Evolutionary conservation across 2,329 filamentous ascomycete genomes (phyloP).

Genomic region (Neoascochyta sp.): DNA sequence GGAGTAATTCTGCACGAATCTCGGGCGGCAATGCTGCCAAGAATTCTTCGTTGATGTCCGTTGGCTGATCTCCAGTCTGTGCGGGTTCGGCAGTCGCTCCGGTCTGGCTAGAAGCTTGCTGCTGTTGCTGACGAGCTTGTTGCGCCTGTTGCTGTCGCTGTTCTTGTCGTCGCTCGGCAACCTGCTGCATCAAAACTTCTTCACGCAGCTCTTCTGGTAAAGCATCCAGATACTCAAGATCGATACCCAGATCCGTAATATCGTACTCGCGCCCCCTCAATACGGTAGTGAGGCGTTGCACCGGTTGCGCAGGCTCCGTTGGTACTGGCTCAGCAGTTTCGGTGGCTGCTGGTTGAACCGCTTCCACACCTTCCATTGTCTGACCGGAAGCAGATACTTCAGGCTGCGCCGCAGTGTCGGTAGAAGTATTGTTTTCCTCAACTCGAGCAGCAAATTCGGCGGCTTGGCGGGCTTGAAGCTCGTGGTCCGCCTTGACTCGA

Average conservation of each 20-base stretch:
- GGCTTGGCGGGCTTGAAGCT: slow-evolving; percentile 32
- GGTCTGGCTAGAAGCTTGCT: slow-evolving; percentile 9
- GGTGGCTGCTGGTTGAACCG: slow-evolving; percentile 25
- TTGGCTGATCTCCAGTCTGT: slow-evolving; percentile 62
- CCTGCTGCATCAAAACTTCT: slow-evolving; percentile 89
- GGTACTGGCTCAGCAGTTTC: slow-evolving; percentile 12
- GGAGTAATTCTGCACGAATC: slow-evolving; percentile 82
- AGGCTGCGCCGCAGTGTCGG: slow-evolving; percentile 33
- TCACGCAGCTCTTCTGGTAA: slow-evolving; percentile 95
- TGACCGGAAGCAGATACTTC: slow-evolving; percentile 42
- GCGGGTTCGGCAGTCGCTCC: slow-evolving; percentile 37
- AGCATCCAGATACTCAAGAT: slow-evolving; percentile 91
- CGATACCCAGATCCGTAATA: slow-evolving; percentile 91
- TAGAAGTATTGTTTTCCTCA: slow-evolving; percentile 19
- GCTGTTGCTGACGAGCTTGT: slow-evolving; percentile 21
- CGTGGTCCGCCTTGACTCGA: slow-evolving; percentile 47
- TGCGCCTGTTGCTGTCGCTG: slow-evolving; percentile 44
- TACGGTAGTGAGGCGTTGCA: slow-evolving; percentile 68
- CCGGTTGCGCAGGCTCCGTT: slow-evolving; percentile 36
- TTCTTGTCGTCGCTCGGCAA: slow-evolving; percentile 66
- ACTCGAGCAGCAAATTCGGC: slow-evolving; percentile 39
- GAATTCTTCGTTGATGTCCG: slow-evolving; percentile 88
- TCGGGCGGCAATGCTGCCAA: slow-evolving; percentile 87
- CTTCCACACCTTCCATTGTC: slow-evolving; percentile 76
- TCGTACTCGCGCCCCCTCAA: slow-evolving; percentile 86